Conservation (phyloP, 805 yeast species). For the Barnettozyma populi region DNA sequence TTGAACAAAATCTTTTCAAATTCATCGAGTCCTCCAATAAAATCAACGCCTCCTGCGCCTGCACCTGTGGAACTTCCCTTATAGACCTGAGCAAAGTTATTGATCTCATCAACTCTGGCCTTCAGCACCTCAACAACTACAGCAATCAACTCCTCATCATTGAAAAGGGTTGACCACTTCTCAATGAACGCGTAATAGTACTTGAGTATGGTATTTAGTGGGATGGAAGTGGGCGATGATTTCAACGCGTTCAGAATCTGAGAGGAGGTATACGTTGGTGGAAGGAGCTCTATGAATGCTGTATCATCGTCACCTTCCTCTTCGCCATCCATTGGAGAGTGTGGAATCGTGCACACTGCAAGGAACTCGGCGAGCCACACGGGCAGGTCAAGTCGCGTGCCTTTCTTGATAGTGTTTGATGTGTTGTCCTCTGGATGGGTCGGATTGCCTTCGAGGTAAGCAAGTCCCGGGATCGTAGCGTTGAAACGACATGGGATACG, state of each 20-base stretch:
- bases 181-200: slow-evolving; percentile 66
- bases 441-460: slow-evolving; percentile 76
- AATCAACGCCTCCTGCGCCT: slow-evolving; percentile 5
- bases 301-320: slow-evolving; percentile 11
- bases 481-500: slow-evolving; percentile 78
- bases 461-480: slow-evolving; percentile 78
- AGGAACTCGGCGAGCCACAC: slow-evolving; percentile 82
- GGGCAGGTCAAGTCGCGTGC: slow-evolving; percentile 56
- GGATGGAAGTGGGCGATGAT: slow-evolving; percentile 61
- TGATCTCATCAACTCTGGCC: slow-evolving; percentile 63
- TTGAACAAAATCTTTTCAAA: slow-evolving; percentile 61
- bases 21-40: slow-evolving; percentile 49
- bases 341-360: slow-evolving; percentile 41
- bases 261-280: slow-evolving; percentile 63
- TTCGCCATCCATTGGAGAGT: slow-evolving; percentile 17
- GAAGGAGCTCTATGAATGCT: slow-evolving; percentile 60
- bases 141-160: slow-evolving; percentile 55
- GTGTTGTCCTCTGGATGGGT: slow-evolving; percentile 20
- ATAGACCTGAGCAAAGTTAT: slow-evolving; percentile 51
- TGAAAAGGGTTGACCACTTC: slow-evolving; percentile 72
- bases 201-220: slow-evolving; percentile 58
- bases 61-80: slow-evolving; percentile 37
- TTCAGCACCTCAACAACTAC: slow-evolving; percentile 47
- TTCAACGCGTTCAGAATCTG: slow-evolving; percentile 79
- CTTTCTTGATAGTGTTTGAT: slow-evolving; percentile 4